Evolutionary conservation across 2,329 filamentous ascomycete species (phyloP).

Genomic region (Xylariaceae sp.): DNA sequence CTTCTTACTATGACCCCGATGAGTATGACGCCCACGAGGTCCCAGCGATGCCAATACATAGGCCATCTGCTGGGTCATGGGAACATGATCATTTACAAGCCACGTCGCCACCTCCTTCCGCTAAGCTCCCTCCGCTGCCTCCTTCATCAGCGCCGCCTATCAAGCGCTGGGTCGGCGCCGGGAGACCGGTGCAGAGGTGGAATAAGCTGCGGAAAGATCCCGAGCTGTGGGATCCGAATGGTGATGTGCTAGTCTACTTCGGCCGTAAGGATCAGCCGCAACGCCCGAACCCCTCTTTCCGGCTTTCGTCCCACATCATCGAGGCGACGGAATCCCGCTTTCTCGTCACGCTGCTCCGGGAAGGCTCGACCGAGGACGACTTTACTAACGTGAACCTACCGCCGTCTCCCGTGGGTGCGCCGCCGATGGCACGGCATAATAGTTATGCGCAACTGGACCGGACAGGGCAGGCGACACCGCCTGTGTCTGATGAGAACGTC

Average conservation of each 20-base stretch:
- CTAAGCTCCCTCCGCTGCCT: constrained; percentile 40
- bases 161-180: constrained; percentile 49
- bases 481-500: constrained; percentile 40
- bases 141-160: constrained; percentile 35
- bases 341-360: constrained; percentile 48
- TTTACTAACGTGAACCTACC: constrained; percentile 32
- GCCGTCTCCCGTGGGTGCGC: constrained; percentile 38
- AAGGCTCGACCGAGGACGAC: constrained; percentile 48
- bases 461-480: constrained; percentile 37
- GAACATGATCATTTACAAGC: constrained; percentile 22
- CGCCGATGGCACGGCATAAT: constrained; percentile 35
- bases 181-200: constrained; percentile 46
- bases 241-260: constrained; percentile 55
- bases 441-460: constrained; percentile 24
- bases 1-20: constrained; percentile 18
- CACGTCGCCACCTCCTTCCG: constrained; percentile 37
- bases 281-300: constrained; percentile 48
- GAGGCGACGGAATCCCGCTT: constrained; percentile 51
- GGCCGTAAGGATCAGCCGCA: constrained; percentile 40
- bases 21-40: constrained; percentile 21
- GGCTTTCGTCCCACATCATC: constrained; percentile 53
- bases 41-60: constrained; percentile 21
- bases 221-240: constrained; percentile 56
- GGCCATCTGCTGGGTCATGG: constrained; percentile 18
- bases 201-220: constrained; percentile 55